These are phyloP conservation scores for Verticillium alfalfae DNA, from an alignment of 2,329 filamentous ascomycete genomes.

Conservation along the genomic window DNA sequence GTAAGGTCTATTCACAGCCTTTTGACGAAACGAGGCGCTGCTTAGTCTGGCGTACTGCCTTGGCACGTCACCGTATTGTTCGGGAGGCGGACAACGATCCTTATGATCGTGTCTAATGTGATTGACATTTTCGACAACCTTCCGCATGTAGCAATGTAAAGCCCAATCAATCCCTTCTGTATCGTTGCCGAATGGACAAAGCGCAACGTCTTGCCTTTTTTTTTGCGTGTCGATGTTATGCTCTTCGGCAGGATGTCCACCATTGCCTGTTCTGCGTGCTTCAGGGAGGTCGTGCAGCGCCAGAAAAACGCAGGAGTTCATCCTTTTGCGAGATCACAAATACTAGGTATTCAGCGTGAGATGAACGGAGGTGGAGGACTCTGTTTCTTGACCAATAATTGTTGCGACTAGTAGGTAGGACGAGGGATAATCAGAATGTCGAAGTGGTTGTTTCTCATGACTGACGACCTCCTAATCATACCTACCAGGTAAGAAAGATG, in stretches of 20 bases:
- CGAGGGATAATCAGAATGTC: no score
- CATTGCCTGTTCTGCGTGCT: not conserved
- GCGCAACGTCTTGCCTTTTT: not conserved
- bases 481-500: no score
- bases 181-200: not conserved
- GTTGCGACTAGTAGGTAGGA: no score
- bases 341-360: no score
- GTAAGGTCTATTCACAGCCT: not conserved
- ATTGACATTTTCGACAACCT: not conserved
- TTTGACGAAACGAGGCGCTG: not conserved
- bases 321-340: no score
- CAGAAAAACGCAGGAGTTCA: not conserved
- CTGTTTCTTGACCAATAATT: no score
- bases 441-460: no score
- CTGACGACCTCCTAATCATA: no score
- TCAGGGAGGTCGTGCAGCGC: not conserved
- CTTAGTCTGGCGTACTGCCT: not conserved
- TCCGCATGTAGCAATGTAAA: not conserved
- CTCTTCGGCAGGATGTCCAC: not conserved
- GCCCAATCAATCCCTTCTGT: constrained; percentile 1
- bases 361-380: no score
- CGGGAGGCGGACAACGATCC: not conserved
- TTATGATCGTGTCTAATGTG: not conserved
- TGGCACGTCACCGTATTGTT: not conserved
- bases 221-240: not conserved